These are phyloP conservation scores for Annulohypoxylon stygium DNA, from an alignment of 495 filamentous ascomycete species.

Conservation along the genomic window DNA sequence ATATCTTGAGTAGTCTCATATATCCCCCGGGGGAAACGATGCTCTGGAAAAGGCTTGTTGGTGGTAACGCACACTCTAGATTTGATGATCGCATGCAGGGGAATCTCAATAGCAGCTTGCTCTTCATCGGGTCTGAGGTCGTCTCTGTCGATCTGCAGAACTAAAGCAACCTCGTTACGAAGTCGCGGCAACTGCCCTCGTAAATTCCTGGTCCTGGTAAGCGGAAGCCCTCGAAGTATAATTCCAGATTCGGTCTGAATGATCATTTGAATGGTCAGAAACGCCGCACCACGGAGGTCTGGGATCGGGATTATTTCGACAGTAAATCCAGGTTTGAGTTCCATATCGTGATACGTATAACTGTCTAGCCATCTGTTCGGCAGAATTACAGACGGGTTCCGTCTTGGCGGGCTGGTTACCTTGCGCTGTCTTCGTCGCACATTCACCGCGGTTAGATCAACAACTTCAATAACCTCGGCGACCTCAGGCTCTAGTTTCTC, in stretches of 20 bases:
- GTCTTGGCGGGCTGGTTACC: conserved; percentile 5
- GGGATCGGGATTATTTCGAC: conserved; percentile 52
- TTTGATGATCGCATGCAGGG: conserved; percentile 50
- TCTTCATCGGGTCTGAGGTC: conserved; percentile 54
- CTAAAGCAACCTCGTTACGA: conserved; percentile 67
- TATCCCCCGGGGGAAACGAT: conserved; percentile 49
- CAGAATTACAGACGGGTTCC: conserved; percentile 27
- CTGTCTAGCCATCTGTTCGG: conserved; percentile 23
- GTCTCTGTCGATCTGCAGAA: conserved; percentile 61
- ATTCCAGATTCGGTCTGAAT: conserved; percentile 47
- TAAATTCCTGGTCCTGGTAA: conserved; percentile 55
- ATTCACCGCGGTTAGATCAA: conserved; percentile 19
- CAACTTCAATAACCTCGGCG: conserved; percentile 45
- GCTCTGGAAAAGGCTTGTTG: conserved; percentile 61
- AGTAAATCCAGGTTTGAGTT: conserved; percentile 47
- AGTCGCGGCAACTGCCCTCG: conserved; percentile 58
- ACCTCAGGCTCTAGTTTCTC: conserved; percentile 21
- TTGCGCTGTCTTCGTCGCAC: conserved; percentile 10
- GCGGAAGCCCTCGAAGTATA: conserved; percentile 57
- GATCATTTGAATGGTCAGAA: conserved; percentile 59
- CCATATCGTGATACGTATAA: conserved; percentile 37
- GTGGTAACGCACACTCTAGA: conserved; percentile 64
- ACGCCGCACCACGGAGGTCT: conserved; percentile 48
- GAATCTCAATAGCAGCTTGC: conserved; percentile 62
- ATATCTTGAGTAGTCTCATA: conserved; percentile 39